phyloP scores from a whole-genome alignment of 2,329 filamentous ascomycete genomes.

The Didymella segeticola region DNA sequence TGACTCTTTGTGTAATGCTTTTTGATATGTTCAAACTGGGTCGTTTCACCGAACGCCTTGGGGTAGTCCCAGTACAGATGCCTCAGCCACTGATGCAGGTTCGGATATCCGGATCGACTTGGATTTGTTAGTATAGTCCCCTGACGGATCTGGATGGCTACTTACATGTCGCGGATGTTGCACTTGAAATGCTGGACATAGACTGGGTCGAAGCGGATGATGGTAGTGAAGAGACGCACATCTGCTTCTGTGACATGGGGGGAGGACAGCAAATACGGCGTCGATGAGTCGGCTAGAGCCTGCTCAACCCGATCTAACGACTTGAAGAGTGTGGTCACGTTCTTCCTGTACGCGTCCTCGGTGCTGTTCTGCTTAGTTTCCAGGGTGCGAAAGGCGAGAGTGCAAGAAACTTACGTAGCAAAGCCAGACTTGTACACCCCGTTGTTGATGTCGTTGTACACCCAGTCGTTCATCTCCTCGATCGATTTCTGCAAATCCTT shows the following conservation, averaged over 20 bases:
- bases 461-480: slow-evolving; percentile 60
- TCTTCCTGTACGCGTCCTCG: slow-evolving; percentile 58
- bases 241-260: slow-evolving; percentile 57
- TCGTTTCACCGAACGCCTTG: slow-evolving; percentile 82
- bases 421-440: slow-evolving; percentile 61
- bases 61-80: slow-evolving; percentile 73
- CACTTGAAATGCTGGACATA: slow-evolving; percentile 72
- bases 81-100: slow-evolving; percentile 80
- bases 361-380: slow-evolving; percentile 35
- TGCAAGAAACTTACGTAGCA: slow-evolving; percentile 50
- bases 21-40: slow-evolving; percentile 96
- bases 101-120: slow-evolving; percentile 75
- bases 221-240: slow-evolving; percentile 63
- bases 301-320: slow-evolving; percentile 57
- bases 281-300: slow-evolving; percentile 50
- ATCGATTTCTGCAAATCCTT: slow-evolving; percentile 53
- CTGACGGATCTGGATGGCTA: neutral
- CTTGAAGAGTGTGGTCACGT: slow-evolving; percentile 55
- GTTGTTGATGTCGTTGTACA: slow-evolving; percentile 61
- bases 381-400: neutral
- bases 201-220: slow-evolving; percentile 65
- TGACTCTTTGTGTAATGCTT: slow-evolving; percentile 73
- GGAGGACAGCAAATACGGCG: slow-evolving; percentile 56
- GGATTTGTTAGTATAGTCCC: neutral
- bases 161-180: slow-evolving; percentile 77